These are phyloP conservation scores for Curvularia verruculosa DNA, from an alignment of 2,329 filamentous ascomycete genomes.

Conservation along the genomic window DNA sequence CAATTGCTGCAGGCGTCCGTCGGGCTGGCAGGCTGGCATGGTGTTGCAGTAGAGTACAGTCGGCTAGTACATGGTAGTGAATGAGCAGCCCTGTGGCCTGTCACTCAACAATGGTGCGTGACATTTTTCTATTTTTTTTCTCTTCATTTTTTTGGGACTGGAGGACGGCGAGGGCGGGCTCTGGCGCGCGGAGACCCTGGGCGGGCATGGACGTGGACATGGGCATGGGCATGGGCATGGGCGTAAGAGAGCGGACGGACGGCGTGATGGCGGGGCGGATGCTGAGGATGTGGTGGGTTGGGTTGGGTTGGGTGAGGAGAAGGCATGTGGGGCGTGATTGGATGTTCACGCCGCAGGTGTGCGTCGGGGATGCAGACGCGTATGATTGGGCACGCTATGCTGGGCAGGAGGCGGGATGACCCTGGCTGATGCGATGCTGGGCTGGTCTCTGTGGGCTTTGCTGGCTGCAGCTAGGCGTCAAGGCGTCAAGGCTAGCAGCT, in stretches of 20 bases:
- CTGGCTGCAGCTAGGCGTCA: slow-evolving; percentile 26
- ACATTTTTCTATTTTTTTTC: too few relatives aligned
- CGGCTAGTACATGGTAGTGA: too few relatives aligned
- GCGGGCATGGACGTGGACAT: background rate
- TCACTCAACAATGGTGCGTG: slow-evolving; percentile 23
- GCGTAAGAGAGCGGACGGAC: background rate
- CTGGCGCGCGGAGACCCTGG: background rate
- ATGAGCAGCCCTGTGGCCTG: slow-evolving; percentile 36
- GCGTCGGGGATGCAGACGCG: slow-evolving; percentile 22
- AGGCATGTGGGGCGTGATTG: slow-evolving; percentile 20
- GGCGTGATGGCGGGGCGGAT: slow-evolving; percentile 5
- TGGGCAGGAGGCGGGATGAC: slow-evolving; percentile 31
- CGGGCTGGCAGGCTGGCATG: too few relatives aligned
- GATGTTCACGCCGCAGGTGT: slow-evolving; percentile 13
- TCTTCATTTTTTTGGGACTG: too few relatives aligned
- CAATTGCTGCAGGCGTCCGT: background rate
- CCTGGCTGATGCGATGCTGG: slow-evolving; percentile 36
- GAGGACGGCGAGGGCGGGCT: slow-evolving; percentile 19
- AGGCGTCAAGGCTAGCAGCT: slow-evolving; percentile 29
- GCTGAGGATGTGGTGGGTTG: slow-evolving; percentile 4
- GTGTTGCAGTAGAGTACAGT: slow-evolving; percentile 12
- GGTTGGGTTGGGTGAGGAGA: slow-evolving; percentile 7
- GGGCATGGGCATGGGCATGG: background rate
- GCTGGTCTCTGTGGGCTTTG: too few relatives aligned
- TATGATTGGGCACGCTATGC: slow-evolving; percentile 32